Percentiles rank a stretch among this genome's conserved stretches.
phyloP scores from a whole-genome alignment of 371 early-diverging fungal genomes.

The Apophysomyces variabilis region DNA sequence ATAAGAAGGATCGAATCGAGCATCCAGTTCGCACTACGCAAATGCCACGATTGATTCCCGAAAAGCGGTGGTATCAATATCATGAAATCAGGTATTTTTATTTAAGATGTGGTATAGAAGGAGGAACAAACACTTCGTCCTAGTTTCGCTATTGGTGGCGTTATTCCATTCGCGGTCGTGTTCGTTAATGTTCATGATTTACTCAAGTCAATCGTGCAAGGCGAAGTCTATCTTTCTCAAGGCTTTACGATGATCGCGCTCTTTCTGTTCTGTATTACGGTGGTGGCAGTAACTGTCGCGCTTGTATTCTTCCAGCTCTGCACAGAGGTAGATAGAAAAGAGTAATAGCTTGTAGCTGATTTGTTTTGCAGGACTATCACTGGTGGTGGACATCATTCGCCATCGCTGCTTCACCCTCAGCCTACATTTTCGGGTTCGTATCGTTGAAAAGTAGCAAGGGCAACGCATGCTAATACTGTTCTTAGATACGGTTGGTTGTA shows the following conservation, averaged over 20 bases:
- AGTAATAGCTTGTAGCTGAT: not conserved
- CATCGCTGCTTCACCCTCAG: conserved; percentile 35
- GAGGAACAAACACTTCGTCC: not conserved
- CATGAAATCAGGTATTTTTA: conserved; percentile 32
- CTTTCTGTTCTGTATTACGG: conserved; percentile 23
- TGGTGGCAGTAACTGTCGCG: conserved; percentile 35
- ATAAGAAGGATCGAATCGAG: conserved; percentile 40
- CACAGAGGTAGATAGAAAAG: conserved; percentile 28
- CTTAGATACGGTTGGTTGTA: conserved; percentile 43
- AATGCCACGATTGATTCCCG: conserved; percentile 48
- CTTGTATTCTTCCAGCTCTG: conserved; percentile 50
- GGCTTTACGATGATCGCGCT: conserved; percentile 20
- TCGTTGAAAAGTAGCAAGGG: conserved; percentile 1
- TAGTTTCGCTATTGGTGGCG: conserved; percentile 38
- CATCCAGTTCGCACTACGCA: conserved; percentile 48
- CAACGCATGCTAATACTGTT: not conserved
- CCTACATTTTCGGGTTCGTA: conserved; percentile 39
- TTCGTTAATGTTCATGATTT: conserved; percentile 48
- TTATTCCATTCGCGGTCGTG: conserved; percentile 48
- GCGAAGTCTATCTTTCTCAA: conserved; percentile 34
- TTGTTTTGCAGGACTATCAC: conserved; percentile 37
- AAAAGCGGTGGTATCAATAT: conserved; percentile 46
- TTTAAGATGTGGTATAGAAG: not conserved
- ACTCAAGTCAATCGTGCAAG: conserved; percentile 33
- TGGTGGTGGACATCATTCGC: conserved; percentile 59